These are phyloP conservation scores for Colletotrichum musicola DNA, from an alignment of 2,329 filamentous ascomycete genomes.

Conservation along the genomic window DNA sequence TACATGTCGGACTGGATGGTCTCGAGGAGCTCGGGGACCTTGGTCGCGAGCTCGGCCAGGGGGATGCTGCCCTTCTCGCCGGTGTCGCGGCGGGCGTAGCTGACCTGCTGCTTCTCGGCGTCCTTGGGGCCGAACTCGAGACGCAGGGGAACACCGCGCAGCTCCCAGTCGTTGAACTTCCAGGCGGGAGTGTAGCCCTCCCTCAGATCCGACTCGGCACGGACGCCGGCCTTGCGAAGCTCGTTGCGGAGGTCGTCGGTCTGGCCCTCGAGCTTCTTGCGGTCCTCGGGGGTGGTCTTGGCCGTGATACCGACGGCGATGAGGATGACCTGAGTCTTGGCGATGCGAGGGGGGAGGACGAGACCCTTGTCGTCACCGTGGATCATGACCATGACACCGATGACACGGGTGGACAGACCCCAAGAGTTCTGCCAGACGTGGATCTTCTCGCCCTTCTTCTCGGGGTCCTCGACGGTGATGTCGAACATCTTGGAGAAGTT, in stretches of 20 bases:
- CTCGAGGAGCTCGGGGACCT: constrained; percentile 85
- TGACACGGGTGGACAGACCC: constrained; percentile 96
- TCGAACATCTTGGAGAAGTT: constrained; percentile 99
- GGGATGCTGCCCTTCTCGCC: constrained; percentile 85
- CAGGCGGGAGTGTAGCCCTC: constrained; percentile 94
- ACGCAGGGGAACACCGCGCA: constrained; percentile 93
- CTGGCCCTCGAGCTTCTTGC: constrained; percentile 80
- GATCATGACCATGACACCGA: constrained; percentile 99
- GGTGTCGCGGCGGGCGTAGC: constrained; percentile 88
- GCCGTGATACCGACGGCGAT: constrained; percentile 94
- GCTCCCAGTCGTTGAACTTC: constrained; percentile 99
- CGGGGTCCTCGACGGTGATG: constrained; percentile 95
- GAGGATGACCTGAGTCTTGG: constrained; percentile 86
- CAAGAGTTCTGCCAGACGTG: constrained; percentile 99
- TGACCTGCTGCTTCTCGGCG: constrained; percentile 85
- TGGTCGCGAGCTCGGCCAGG: constrained; percentile 78
- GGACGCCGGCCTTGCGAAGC: constrained; percentile 80
- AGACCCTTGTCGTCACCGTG: constrained; percentile 97
- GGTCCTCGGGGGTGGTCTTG: constrained; percentile 85
- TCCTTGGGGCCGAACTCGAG: constrained; percentile 98
- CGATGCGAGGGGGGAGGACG: constrained; percentile 90
- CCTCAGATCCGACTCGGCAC: constrained; percentile 84
- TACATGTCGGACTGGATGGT: constrained; percentile 89
- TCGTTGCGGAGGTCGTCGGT: constrained; percentile 77
- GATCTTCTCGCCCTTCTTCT: constrained; percentile 81